Conservation (phyloP, 2,329 filamentous ascomycete species). For the Botrytis byssoidea region DNA sequence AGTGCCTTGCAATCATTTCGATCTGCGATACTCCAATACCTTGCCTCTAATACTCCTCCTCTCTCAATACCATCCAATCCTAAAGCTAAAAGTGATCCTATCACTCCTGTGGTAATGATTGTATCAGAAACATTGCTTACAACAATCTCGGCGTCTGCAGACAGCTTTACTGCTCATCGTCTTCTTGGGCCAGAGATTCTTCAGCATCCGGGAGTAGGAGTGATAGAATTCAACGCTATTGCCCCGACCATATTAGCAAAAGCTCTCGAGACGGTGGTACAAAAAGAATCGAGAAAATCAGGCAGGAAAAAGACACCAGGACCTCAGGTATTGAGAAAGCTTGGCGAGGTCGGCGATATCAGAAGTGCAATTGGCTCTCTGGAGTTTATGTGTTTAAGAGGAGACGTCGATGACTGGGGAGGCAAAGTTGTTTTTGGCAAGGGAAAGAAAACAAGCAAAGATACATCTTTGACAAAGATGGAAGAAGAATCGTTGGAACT, state of each 20-base stretch:
- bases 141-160: constrained; percentile 77
- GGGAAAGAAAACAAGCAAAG: constrained; percentile 28
- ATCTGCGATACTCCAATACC: constrained; percentile 69
- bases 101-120: constrained; percentile 79
- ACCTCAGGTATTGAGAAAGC: constrained; percentile 70
- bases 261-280: constrained; percentile 75
- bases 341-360: constrained; percentile 88
- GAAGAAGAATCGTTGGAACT: constrained; percentile 78
- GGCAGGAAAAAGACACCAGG: constrained; percentile 74
- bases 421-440: constrained; percentile 68
- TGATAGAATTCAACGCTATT: constrained; percentile 91
- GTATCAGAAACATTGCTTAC: constrained; percentile 88
- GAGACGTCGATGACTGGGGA: constrained; percentile 74
- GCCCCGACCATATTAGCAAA: constrained; percentile 83
- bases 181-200: constrained; percentile 84
- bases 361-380: constrained; percentile 88
- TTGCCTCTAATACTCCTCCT: constrained; percentile 65
- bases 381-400: constrained; percentile 86
- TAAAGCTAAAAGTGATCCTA: constrained; percentile 41
- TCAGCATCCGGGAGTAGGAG: constrained; percentile 72
- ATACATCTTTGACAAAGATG: constrained; percentile 60
- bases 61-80: constrained; percentile 46
- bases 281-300: constrained; percentile 81
- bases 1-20: constrained; percentile 68
- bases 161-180: constrained; percentile 90